Percentiles rank a stretch among this genome's conserved stretches.
phyloP scores from a whole-genome alignment of 805 yeast genomes.

The Pachysolen tannophilus region DNA sequence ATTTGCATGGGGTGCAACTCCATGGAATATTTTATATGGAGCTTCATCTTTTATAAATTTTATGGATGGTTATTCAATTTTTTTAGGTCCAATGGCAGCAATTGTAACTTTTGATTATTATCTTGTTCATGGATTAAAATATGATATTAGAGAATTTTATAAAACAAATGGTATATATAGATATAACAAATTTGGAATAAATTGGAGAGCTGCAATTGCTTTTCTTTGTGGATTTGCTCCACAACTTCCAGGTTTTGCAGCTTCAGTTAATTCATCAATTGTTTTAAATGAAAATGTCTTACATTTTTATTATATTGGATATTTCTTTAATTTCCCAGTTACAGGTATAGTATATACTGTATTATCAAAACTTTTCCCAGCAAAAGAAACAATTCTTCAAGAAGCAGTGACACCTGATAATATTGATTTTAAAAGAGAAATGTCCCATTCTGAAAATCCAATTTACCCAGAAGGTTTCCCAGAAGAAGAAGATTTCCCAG shows the following conservation, averaged over 20 bases:
- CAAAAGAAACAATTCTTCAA: slow-evolving; percentile 3
- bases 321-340: slow-evolving; percentile 22
- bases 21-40: slow-evolving; percentile 31
- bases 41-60: slow-evolving; percentile 27
- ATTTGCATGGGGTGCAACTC: slow-evolving; percentile 30
- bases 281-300: slow-evolving; percentile 14
- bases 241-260: slow-evolving; percentile 74
- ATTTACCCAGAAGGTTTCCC: slow-evolving; percentile 4
- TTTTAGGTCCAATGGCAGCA: slow-evolving; percentile 31
- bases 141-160: slow-evolving; percentile 27
- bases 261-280: slow-evolving; percentile 20
- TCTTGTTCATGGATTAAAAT: slow-evolving; percentile 27
- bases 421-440: slow-evolving; percentile 5
- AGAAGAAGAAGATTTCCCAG: too few relatives aligned
- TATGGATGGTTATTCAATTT: slow-evolving; percentile 28
- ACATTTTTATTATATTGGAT: slow-evolving; percentile 24
- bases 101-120: slow-evolving; percentile 30
- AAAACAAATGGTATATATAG: slow-evolving; percentile 27
- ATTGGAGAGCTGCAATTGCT: slow-evolving; percentile 32
- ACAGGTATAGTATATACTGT: slow-evolving; percentile 19
- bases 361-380: slow-evolving; percentile 19
- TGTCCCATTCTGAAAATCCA: slow-evolving; percentile 3
- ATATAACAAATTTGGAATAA: slow-evolving; percentile 31
- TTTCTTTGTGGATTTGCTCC: slow-evolving; percentile 74
- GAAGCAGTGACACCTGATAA: slow-evolving; percentile 8